Conservation (phyloP, 164 flowering plant species). For the Berberis thunbergii region DNA sequence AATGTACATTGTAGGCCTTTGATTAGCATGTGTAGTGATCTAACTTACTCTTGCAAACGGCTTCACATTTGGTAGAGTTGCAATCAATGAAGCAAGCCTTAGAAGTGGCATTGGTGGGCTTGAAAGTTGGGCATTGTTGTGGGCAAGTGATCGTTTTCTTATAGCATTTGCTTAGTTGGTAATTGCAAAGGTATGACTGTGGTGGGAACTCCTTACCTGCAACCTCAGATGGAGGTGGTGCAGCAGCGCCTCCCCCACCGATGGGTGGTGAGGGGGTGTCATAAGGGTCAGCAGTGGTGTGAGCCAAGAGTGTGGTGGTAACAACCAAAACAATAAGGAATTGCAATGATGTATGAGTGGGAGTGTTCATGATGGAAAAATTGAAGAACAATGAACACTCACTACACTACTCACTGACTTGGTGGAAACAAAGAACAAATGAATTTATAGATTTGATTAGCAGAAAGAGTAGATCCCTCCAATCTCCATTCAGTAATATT, state of each 20-base stretch:
- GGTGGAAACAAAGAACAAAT: no score
- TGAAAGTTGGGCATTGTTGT: slow-evolving; percentile 19
- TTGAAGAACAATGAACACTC: background rate
- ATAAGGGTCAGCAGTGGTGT: slow-evolving; percentile 2
- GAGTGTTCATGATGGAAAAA: slow-evolving; percentile 1
- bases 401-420: no score
- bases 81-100: slow-evolving; percentile 28
- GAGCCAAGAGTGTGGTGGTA: slow-evolving; percentile 5
- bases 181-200: slow-evolving; percentile 6
- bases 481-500: no score
- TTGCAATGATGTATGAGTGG: background rate
- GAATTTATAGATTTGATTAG: no score
- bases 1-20: no score
- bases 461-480: no score
- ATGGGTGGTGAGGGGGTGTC: slow-evolving; percentile 5
- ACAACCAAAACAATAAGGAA: slow-evolving; percentile 3
- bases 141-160: slow-evolving; percentile 17
- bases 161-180: slow-evolving; percentile 6
- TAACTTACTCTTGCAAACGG: slow-evolving; percentile 17
- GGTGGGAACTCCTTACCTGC: slow-evolving; percentile 19
- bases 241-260: background rate
- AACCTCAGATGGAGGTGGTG: slow-evolving; percentile 14
- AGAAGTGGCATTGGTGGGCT: slow-evolving; percentile 16
- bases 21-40: no score
- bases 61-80: slow-evolving; percentile 24